Conservation (phyloP, 257 asterid genomes). For the Solanum paucissectum region DNA sequence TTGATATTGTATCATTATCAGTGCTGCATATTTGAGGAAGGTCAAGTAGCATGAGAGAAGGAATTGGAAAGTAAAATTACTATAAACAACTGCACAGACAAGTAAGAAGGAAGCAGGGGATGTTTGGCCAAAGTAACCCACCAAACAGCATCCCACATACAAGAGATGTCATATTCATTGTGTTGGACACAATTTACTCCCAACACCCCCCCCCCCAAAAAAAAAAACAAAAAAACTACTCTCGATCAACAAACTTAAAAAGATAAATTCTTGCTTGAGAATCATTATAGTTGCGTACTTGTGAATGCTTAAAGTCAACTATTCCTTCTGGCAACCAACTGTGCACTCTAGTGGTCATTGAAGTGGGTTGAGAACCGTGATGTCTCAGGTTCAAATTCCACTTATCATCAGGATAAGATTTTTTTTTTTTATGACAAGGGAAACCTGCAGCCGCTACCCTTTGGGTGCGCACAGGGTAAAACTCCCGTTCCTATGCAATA, state of each 20-base stretch:
- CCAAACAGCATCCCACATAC: background rate
- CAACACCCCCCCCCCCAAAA: background rate
- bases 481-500: too few species aligned
- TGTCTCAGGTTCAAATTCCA: background rate
- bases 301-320: background rate
- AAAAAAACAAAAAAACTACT: background rate
- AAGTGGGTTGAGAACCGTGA: background rate
- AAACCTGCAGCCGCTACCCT: too few species aligned
- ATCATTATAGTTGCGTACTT: background rate
- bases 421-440: too few species aligned
- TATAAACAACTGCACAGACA: background rate
- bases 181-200: background rate
- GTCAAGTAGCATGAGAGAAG: slow-evolving; percentile 18
- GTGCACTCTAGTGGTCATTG: background rate
- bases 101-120: background rate
- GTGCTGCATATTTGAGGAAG: slow-evolving; percentile 31
- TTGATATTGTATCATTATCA: slow-evolving; percentile 9
- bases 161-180: background rate
- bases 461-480: too few species aligned
- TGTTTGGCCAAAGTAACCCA: background rate
- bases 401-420: background rate
- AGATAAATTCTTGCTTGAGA: background rate
- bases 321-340: background rate
- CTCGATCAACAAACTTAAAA: background rate
- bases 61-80: background rate